Base-by-base conservation (phyloP, 2,329 filamentous ascomycete species). In the Aspergillus oerlinghausenensis region DNA sequence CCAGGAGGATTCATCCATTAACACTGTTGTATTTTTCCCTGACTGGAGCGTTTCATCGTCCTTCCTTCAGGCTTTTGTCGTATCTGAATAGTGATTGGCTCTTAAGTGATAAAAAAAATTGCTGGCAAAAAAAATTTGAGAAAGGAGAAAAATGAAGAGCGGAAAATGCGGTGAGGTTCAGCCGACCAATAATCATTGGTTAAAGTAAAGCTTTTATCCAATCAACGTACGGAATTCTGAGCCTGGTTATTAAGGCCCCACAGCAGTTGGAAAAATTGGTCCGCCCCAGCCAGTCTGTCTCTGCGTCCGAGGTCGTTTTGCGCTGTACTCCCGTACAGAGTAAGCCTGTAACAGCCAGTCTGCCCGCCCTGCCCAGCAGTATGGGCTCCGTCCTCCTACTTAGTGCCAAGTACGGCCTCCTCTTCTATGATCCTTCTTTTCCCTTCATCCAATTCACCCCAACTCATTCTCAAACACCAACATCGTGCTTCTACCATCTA, bases 121-220 rank as follows among this genome's bases (percentile, higher is more conserved):
- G 47, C 25, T 58, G 40, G 49, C 54, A 54, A 59, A 54, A 50
- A 50, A 49, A 54, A 51, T 51, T 51, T 58, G 50, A 55, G 58
- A 54, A 58, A 55, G 53, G 40, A 11, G 43, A 14, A 56, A 53
- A 59, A 59, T 19, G 50, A 52, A 55, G 53, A 56, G 52, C 49
- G 56, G 58, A 71, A 70, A 60, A 70, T 68, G 70, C 70, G 70
- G 70, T 73, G 69, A 73, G 62, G 60, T 55, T 47, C 32, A 32
- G 52, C 55, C 61, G 59, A 50, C 69, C 62, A 72, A 72, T 71
- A 50, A 57, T 29, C 48, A 51, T 50, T 26, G 11, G 55, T 43
- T 28, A 52, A 60, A 56, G 57, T 54, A 56, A 53, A 50, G 52
- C 51, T 51, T 23, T 25, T 54, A 52, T 25, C 66, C 68, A 71